Percentiles rank a stretch among this genome's conserved stretches.
Evolutionary conservation across 2,329 filamentous ascomycete genomes (phyloP).

Genomic region (Xylaria multiplex): DNA sequence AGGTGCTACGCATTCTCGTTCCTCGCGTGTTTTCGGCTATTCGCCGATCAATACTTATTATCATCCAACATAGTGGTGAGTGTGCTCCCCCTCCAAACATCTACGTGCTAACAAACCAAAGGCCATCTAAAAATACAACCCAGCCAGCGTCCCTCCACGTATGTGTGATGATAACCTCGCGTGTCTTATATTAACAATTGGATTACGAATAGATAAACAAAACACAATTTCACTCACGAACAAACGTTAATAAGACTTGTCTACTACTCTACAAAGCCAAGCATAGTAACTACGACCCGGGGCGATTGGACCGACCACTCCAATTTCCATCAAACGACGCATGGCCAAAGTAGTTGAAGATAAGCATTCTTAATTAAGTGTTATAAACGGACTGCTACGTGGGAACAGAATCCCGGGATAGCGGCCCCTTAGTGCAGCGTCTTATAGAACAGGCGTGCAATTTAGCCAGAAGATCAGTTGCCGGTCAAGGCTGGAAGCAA

Average conservation of each 20-base stretch:
- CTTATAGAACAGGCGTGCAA: background rate
- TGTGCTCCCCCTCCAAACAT: background rate
- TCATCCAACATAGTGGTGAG: background rate
- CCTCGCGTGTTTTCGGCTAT: background rate
- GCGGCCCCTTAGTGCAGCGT: background rate
- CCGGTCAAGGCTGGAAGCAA: slow-evolving; percentile 6
- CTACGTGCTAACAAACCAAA: background rate
- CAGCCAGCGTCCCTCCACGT: too few relatives aligned
- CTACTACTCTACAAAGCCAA: background rate
- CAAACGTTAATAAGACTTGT: background rate
- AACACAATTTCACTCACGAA: background rate
- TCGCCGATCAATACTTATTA: slow-evolving; percentile 7
- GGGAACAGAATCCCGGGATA: slow-evolving; percentile 11
- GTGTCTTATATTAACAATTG: background rate
- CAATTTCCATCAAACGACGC: background rate
- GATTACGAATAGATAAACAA: background rate
- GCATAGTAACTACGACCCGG: background rate
- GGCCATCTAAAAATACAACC: background rate
- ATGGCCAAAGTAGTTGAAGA: background rate
- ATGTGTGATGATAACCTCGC: background rate
- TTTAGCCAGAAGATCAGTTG: slow-evolving; percentile 21
- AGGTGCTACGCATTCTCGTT: too few relatives aligned
- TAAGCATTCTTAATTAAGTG: background rate
- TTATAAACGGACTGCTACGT: background rate
- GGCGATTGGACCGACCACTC: background rate